These are phyloP conservation scores for Fraxinus anomala DNA, from an alignment of 257 asterid species.

Conservation along the genomic window DNA sequence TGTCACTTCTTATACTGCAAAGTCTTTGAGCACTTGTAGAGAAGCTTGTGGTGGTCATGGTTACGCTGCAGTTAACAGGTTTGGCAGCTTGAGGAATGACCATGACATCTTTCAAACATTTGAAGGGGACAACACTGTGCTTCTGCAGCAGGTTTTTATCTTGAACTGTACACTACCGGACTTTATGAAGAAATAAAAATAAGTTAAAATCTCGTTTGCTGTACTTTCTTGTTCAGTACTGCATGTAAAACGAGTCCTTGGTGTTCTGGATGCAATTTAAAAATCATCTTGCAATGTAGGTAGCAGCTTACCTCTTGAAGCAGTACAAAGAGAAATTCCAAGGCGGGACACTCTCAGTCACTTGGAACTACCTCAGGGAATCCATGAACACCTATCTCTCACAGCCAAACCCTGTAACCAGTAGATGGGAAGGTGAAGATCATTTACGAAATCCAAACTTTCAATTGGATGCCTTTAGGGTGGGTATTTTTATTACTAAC, in stretches of 20 bases:
- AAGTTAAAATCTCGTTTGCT: background rate
- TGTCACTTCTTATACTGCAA: constrained; percentile 81
- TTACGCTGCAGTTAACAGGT: constrained; percentile 94
- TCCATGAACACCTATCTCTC: constrained; percentile 88
- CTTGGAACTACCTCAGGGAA: constrained; percentile 92
- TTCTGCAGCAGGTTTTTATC: constrained; percentile 80
- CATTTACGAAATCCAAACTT: constrained; percentile 89
- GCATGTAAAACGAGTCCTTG: background rate
- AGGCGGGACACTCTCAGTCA: constrained; percentile 82
- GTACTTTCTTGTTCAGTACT: background rate
- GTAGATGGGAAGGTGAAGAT: constrained; percentile 95
- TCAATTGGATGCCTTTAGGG: constrained; percentile 96
- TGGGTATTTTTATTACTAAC: constrained; percentile 29
- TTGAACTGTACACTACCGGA: background rate
- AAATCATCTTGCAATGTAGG: constrained; percentile 49
- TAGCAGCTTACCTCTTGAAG: constrained; percentile 86
- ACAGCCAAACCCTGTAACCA: constrained; percentile 97
- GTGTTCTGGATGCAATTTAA: background rate
- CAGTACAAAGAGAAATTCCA: constrained; percentile 77
- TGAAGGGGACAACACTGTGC: constrained; percentile 99
- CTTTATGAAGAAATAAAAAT: background rate
- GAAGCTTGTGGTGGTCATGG: constrained; percentile 99
- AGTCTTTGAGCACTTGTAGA: constrained; percentile 82
- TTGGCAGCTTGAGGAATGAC: constrained; percentile 94
- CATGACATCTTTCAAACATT: constrained; percentile 97